These are phyloP conservation scores for Saprolegnia parasitica DNA, from an alignment of 352 stramenopile genomes.

Conservation along the genomic window DNA sequence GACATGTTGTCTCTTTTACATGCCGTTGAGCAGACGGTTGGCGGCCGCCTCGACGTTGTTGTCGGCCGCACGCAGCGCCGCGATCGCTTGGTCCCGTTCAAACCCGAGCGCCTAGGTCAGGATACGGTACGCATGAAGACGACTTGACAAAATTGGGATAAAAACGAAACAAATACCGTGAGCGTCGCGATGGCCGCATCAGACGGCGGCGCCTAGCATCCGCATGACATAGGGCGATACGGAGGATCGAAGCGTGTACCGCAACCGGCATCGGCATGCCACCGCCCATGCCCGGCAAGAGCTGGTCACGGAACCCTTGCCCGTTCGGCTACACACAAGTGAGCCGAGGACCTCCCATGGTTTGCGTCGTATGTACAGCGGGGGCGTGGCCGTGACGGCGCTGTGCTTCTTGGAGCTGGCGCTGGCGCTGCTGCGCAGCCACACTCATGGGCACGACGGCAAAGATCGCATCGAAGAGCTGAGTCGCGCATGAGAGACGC, in stretches of 20 bases:
- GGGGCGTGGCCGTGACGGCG: slow-evolving; percentile 44
- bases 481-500: background rate
- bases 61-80: slow-evolving; percentile 60
- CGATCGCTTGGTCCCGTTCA: slow-evolving; percentile 61
- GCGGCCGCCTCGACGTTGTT: slow-evolving; percentile 86
- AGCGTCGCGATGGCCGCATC: slow-evolving; percentile 78
- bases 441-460: slow-evolving; percentile 68
- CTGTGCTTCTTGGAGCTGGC: slow-evolving; percentile 63
- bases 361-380: background rate
- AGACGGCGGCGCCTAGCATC: slow-evolving; percentile 40
- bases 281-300: slow-evolving; percentile 52
- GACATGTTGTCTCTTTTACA: slow-evolving; percentile 30
- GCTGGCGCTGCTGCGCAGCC: slow-evolving; percentile 62
- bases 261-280: background rate
- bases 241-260: background rate
- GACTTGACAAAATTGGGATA: slow-evolving; percentile 11
- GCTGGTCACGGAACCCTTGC: slow-evolving; percentile 76
- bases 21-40: slow-evolving; percentile 74
- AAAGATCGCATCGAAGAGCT: slow-evolving; percentile 70
- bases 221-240: background rate
- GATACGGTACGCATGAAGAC: slow-evolving; percentile 19
- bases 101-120: slow-evolving; percentile 57
- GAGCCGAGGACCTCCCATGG: background rate
- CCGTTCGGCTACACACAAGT: slow-evolving; percentile 32
- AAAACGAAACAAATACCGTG: slow-evolving; percentile 42